Base-by-base conservation (phyloP, 2,329 filamentous ascomycete genomes). In the Phyllosticta capitalensis region DNA sequence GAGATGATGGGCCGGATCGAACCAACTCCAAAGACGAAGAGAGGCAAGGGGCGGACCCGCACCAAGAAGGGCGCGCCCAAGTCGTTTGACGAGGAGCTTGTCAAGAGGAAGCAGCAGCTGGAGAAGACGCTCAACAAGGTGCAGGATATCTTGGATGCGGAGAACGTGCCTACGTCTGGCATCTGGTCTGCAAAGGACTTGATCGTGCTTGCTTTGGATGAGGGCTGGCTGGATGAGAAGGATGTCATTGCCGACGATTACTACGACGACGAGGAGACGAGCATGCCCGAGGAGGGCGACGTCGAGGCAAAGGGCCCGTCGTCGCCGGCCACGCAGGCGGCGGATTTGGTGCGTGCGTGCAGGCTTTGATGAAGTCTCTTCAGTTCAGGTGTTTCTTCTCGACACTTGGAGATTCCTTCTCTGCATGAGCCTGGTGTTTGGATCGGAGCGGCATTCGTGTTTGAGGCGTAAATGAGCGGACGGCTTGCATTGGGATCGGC, bases 1-100 rank as follows among this genome's bases (percentile, higher is more conserved):
- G 80, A 80, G 63, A 74, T 87, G 0, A 69, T 85, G 22, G 66
- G 71, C 52, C 70, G 76, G 56, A 61, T 78, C 17, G 24, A 5
- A 21, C 2, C 51, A 1, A 54, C 3, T 20, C 5, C 10, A 28
- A 22, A 22, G 3, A 26, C 9, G n/a, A 56, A 14, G 45, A 20
- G 6, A n/a, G 7, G 17, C n/a, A 51, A 38, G 54, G 65, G 1
- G 61, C 65, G 1, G 52, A 62, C 65, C 17, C 56, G 65, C 22
- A 54, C n/a, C n/a, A 48, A 50, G 14, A 26, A 21, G 30, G 21
- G 24, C 4, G 50, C 50, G 7, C 3, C 12, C 65, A 65, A 63
- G 1, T 63, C 68, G 0, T 62, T 64, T 19, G 61, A 61, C 19
- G 64, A 67, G 21, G 67, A 72, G 49, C 70, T 60, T 26, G 54